Base-by-base conservation (phyloP, 192 early-diverging fungal genomes). In the Chytriomyces sp. region DNA sequence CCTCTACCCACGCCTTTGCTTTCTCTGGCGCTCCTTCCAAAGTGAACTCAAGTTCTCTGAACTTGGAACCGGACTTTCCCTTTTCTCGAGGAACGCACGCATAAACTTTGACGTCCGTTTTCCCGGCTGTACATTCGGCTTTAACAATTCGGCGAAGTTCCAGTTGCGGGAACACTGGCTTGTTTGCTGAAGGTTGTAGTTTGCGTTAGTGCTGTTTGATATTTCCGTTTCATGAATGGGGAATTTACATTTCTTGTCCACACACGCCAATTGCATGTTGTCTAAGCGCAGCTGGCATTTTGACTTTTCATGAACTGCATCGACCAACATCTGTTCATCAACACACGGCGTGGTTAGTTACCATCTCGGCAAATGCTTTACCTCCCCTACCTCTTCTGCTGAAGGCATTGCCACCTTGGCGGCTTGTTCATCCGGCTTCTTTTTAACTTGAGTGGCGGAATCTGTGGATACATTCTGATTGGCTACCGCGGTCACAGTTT, bases 31-130 rank as follows among this genome's bases (percentile, higher is more conserved):
- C 73, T 20, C 64, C 64, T 8, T 72, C 65, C 62, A 86, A 85
- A 35, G 5, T 20, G 24, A 86, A 70, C 45, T 65, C 59, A 7
- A 88, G 53, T 67, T 82, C 76, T 57, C 84, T 85, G 50, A 86
- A 81, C 68, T 88, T 83, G 20, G 82, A 84, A 0, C 87, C 87
- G 6, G 69, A 45, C 50, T 82, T 81, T 2, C 75, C 75, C 57
- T 82, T 82, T 44, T 84, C 78, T 6, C 83, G 77, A 18, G 76
- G 57, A 7, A 70, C 75, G 66, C 87, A 88, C 16, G 80, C 81
- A 48, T 79, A 46, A 49, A 83, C 9, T 3, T 66, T 72, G 10
- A 79, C 82, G 18, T 82, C 83, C 8, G 63, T 9, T 10, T 47
- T 64, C 4, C 63, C 75, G 7, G 76, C 75, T 20, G 57, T 50